Evolutionary conservation across 441 rosid genomes (phyloP), one percentile per base, ranked within the genome.

Genomic region (Flueggea neowawraea): DNA sequence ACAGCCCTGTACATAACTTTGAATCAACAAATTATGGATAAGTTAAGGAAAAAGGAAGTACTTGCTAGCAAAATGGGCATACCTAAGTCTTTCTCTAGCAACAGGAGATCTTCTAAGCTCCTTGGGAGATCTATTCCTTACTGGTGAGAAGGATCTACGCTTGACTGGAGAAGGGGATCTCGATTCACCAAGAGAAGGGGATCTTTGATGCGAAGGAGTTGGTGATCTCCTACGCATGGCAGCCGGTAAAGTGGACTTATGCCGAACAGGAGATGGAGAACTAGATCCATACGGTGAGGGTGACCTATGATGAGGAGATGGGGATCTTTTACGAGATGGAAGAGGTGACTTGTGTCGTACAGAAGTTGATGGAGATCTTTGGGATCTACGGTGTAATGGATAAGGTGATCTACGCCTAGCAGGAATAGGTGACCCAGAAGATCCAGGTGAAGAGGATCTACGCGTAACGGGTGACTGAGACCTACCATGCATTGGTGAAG

Each of bases 11-110:
- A 58, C 22, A 53, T n/a, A 10, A 10, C 31, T 16, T 28, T 14
- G 12, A 10, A 53, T 53, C 17, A 11, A 9, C 14, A 47, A 47
- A 2, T 11, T 28, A 16, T 5, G 44, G 28, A 54, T 36, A 12
- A 16, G 6, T 8, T 12, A 7, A 54, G 50, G n/a, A 5, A 43
- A 39, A 52, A 22, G 58, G 31, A 17, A 15, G 15, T 6, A 39
- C 47, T 15, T 31, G 8, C 6, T 6, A 63, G 16, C 51, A 14
- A 9, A 31, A 51, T 44, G 16, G 22, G 13, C 60, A 63, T 76
- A 93, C 98, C 88, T 74, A 51, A 63, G 63, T 76, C 74, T 77
- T 36, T 36, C 41, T 67, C 70, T 70, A 16, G 74, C 74, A 78
- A 50, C 58, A 48, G 82, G 81, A 32, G 86, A 81, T 53, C 77